Percentiles rank a stretch among this genome's conserved stretches.
Evolutionary conservation across 1,284 basidiomycete genomes (phyloP).

Genomic region (Polyporus tsugae): DNA sequence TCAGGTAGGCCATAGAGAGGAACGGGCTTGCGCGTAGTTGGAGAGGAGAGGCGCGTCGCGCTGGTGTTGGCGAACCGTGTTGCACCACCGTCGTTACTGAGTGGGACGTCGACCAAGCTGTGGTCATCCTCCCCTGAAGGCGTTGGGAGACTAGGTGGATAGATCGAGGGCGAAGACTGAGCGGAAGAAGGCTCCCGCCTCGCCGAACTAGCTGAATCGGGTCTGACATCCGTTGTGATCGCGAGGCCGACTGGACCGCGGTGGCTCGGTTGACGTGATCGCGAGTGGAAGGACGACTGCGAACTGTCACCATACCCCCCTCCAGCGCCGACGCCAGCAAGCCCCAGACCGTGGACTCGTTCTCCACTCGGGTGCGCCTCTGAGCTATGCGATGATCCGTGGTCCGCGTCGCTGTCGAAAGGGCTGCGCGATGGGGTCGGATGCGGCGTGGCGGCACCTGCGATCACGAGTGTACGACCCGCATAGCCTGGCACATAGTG

Average conservation of each 20-base stretch:
- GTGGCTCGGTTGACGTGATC: slow-evolving; percentile 28
- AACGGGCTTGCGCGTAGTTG: slow-evolving; percentile 30
- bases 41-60: slow-evolving; percentile 22
- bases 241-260: slow-evolving; percentile 31
- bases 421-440: slow-evolving; percentile 25
- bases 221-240: slow-evolving; percentile 31
- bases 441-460: slow-evolving; percentile 10
- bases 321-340: slow-evolving; percentile 35
- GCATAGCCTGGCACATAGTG: slow-evolving; percentile 30
- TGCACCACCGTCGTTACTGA: slow-evolving; percentile 20
- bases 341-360: slow-evolving; percentile 21
- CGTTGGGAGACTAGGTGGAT: slow-evolving; percentile 56
- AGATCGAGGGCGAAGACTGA: slow-evolving; percentile 65
- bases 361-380: slow-evolving; percentile 13
- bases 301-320: slow-evolving; percentile 14
- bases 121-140: slow-evolving; percentile 42
- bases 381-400: slow-evolving; percentile 7
- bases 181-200: slow-evolving; percentile 40
- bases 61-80: slow-evolving; percentile 18
- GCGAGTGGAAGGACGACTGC: slow-evolving; percentile 16
- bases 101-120: slow-evolving; percentile 34
- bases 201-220: slow-evolving; percentile 27
- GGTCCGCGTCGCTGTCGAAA: slow-evolving; percentile 34
- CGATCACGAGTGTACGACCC: slow-evolving; percentile 33
- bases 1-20: slow-evolving; percentile 24